Base-by-base conservation (phyloP, 805 yeast genomes). In the Wickerhamomyces chaumierensis region DNA sequence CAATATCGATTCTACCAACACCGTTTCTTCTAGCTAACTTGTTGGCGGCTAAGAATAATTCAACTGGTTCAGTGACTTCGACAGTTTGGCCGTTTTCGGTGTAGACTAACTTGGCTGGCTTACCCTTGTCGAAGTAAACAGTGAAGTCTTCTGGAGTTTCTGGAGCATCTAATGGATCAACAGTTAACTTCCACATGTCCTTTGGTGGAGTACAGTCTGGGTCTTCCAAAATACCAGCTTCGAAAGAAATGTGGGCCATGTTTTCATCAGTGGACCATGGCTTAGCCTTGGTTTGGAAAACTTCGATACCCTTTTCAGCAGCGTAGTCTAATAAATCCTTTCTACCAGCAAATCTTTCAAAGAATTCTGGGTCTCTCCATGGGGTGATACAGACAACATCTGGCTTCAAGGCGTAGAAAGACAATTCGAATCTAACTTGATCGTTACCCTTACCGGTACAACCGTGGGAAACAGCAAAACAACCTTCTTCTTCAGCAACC, bases 251-350 rank as follows among this genome's bases (percentile, higher is more conserved):
- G 67, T 92, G 99, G 35, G 97, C 98, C 78, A 90, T 70, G 75
- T 92, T 92, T 71, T 92, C 99, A 63, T 92, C 99, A 42, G 98
- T 92, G 29, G 97, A 88, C 99, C 99, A 92, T 53, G 99, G 99
- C 72, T 92, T 92, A 48, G 97, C 86, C 66, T 87, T 87, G 51
- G 99, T 92, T 71, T 92, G 99, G 36, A 94, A 71, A 42, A 92
- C 99, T 47, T 94, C 95, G 51, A 92, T 92, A 53, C 73, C 76
- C 74, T 92, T 92, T 52, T 74, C 75, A 40, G 83, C 92, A 47
- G 99, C 95, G 61, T 92, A 92, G 34, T 83, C 95, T 56, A 92
- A 74, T 59, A 92, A 71, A 61, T 87, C 99, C 55, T 85, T 84
- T 77, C 99, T 88, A 56, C 99, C 99, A 32, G 95, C 96, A 60